A percentile compares a stretch with the other conserved stretches of the same genome.
phyloP scores from a whole-genome alignment of 1,139 yeast genomes.

The Chernovozyma aurita region DNA sequence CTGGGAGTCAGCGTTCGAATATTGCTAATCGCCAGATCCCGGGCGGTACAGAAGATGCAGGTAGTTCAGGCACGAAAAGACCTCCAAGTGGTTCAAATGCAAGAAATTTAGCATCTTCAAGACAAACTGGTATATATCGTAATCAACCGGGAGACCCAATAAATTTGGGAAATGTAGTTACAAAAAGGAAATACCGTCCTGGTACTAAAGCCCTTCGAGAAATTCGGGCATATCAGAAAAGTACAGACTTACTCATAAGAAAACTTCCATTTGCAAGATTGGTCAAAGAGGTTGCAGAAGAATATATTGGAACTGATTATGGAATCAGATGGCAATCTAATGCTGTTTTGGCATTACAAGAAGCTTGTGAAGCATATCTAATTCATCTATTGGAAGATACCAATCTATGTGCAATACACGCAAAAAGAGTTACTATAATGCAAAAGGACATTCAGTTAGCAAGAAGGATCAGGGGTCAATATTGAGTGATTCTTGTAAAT shows the following conservation, averaged over 20 bases:
- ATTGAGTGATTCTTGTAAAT: too few relatives aligned
- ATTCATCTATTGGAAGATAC: too few relatives aligned
- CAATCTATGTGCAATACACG: too few relatives aligned
- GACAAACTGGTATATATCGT: slow-evolving; percentile 36
- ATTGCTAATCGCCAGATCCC: neutral
- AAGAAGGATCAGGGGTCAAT: slow-evolving; percentile 73
- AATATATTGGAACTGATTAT: slow-evolving; percentile 54
- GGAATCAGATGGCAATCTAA: slow-evolving; percentile 85
- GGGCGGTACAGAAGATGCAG: neutral
- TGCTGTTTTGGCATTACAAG: slow-evolving; percentile 86
- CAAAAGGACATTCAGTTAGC: slow-evolving; percentile 91
- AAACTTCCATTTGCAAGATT: slow-evolving; percentile 91
- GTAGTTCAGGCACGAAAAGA: neutral
- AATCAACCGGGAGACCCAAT: slow-evolving; percentile 52
- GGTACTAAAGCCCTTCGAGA: slow-evolving; percentile 77
- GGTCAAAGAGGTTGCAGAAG: slow-evolving; percentile 75
- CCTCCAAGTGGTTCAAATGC: neutral
- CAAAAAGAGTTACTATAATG: slow-evolving; percentile 91
- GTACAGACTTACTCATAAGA: slow-evolving; percentile 71
- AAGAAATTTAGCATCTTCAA: slow-evolving; percentile 1
- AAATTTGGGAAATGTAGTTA: slow-evolving; percentile 11
- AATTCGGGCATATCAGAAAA: slow-evolving; percentile 71
- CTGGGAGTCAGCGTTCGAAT: slow-evolving; percentile 3
- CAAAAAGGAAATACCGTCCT: slow-evolving; percentile 54
- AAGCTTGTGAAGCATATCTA: slow-evolving; percentile 86